These are phyloP conservation scores for Colletotrichum cuscutae DNA, from an alignment of 2,329 filamentous ascomycete species.

Conservation along the genomic window DNA sequence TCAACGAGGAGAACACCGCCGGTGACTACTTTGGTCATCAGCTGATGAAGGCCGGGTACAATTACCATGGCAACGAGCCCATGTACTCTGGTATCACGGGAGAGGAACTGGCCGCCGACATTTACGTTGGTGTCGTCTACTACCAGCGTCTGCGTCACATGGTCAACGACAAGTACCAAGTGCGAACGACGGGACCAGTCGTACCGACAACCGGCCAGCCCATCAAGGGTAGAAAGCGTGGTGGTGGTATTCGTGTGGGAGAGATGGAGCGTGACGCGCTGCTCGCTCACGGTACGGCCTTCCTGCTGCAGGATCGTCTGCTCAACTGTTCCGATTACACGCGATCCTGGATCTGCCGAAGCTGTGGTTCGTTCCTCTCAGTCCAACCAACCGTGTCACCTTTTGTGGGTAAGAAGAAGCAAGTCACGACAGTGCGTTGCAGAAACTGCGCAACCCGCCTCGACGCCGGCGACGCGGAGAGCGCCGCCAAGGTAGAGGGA, in stretches of 20 bases:
- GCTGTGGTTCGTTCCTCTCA: constrained; percentile 90
- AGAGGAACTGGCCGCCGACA: constrained; percentile 91
- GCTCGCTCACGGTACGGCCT: constrained; percentile 93
- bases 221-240: constrained; percentile 95
- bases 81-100: constrained; percentile 99
- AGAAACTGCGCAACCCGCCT: constrained; percentile 77
- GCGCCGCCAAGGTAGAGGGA: constrained; percentile 67
- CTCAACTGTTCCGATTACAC: constrained; percentile 98
- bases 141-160: constrained; percentile 98
- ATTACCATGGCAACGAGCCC: constrained; percentile 97
- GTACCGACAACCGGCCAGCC: constrained; percentile 93
- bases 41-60: constrained; percentile 93
- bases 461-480: constrained; percentile 66
- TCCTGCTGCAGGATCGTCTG: constrained; percentile 92
- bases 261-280: constrained; percentile 99
- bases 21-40: constrained; percentile 97
- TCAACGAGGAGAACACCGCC: constrained; percentile 91
- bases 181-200: constrained; percentile 93
- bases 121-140: constrained; percentile 97
- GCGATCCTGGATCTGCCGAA: constrained; percentile 87
- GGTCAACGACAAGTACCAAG: constrained; percentile 99
- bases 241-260: constrained; percentile 97
- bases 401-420: constrained; percentile 71
- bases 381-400: constrained; percentile 82
- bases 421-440: constrained; percentile 79